Evolutionary conservation across 2,329 filamentous ascomycete genomes (phyloP).

Genomic region (Fusarium caatingaense): DNA sequence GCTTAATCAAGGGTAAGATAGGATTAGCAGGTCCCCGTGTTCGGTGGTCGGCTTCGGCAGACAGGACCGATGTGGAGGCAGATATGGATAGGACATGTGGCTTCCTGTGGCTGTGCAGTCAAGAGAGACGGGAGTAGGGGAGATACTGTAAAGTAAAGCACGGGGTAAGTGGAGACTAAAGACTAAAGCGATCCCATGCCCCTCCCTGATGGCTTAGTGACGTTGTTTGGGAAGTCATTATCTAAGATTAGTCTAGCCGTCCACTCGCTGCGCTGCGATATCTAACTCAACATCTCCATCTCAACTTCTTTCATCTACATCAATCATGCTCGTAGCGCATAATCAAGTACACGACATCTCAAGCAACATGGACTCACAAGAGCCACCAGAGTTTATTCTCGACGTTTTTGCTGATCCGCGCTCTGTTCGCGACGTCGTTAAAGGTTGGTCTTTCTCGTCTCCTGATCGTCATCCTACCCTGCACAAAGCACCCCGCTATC

Average conservation of each 20-base stretch:
- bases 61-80: slow-evolving; percentile 15
- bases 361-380: slow-evolving; percentile 60
- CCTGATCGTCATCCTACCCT: slow-evolving; percentile 40
- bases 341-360: slow-evolving; percentile 36
- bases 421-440: slow-evolving; percentile 91
- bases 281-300: slow-evolving; percentile 11
- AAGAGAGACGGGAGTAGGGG: not conserved
- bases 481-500: slow-evolving; percentile 32
- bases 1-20: slow-evolving; percentile 18
- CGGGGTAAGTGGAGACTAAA: slow-evolving; percentile 22
- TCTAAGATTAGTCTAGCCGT: slow-evolving; percentile 4
- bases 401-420: slow-evolving; percentile 93
- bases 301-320: slow-evolving; percentile 6
- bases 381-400: slow-evolving; percentile 87
- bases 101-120: slow-evolving; percentile 3
- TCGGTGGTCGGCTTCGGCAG: slow-evolving; percentile 21
- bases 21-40: slow-evolving; percentile 15
- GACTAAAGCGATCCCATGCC: slow-evolving; percentile 20
- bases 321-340: slow-evolving; percentile 42
- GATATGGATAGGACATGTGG: slow-evolving; percentile 3
- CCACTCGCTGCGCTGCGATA: slow-evolving; percentile 3
- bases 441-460: slow-evolving; percentile 68
- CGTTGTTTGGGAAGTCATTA: slow-evolving; percentile 23
- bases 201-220: slow-evolving; percentile 25
- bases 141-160: not conserved